Conservation (phyloP, 2,329 filamentous ascomycete genomes). For the Trichoderma gracile region DNA sequence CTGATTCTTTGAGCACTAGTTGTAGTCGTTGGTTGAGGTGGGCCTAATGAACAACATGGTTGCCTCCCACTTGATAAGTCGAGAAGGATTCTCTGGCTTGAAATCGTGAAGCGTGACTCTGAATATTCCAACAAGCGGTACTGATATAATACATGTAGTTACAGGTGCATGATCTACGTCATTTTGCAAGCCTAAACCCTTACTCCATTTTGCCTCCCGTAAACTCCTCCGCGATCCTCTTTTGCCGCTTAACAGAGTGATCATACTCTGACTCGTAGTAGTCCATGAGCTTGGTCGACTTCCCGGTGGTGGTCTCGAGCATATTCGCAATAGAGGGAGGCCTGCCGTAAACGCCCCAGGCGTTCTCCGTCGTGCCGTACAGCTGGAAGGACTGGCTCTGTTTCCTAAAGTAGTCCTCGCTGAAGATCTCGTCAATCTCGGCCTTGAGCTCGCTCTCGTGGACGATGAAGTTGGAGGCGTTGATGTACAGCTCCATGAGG, state of each 20-base stretch:
- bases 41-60: conserved; percentile 1
- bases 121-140: not conserved
- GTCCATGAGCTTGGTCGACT: conserved; percentile 42
- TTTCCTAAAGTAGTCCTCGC: conserved; percentile 56
- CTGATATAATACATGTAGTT: conserved; percentile 31
- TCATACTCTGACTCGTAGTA: conserved; percentile 43
- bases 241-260: conserved; percentile 54
- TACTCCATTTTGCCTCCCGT: conserved; percentile 59
- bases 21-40: not conserved
- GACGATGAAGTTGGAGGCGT: conserved; percentile 83
- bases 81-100: not conserved
- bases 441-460: conserved; percentile 73
- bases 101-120: conserved; percentile 19
- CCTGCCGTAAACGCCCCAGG: conserved; percentile 53
- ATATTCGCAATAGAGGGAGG: conserved; percentile 50
- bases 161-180: conserved; percentile 32
- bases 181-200: conserved; percentile 20
- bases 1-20: not conserved
- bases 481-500: conserved; percentile 86
- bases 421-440: conserved; percentile 75
- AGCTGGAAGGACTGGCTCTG: conserved; percentile 36
- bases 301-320: conserved; percentile 42
- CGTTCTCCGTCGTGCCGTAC: conserved; percentile 47
- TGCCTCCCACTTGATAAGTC: not conserved
- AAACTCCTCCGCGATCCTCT: conserved; percentile 58